These are phyloP conservation scores for Moricandia moricandioides DNA, from an alignment of 345 rosid species.

Conservation along the genomic window DNA sequence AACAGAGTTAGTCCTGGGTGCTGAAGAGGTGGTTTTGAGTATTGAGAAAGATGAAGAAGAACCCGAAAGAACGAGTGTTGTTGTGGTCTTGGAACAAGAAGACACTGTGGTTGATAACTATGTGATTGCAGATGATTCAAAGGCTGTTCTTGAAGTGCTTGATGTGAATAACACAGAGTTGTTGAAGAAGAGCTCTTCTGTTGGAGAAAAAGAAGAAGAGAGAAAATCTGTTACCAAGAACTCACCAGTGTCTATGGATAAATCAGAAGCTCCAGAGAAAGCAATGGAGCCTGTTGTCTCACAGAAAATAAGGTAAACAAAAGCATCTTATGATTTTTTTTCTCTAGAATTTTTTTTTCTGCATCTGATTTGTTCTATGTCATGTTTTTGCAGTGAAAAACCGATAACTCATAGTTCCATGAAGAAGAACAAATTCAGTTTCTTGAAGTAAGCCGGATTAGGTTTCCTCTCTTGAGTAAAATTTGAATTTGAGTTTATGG, in stretches of 20 bases:
- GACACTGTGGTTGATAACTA: not conserved
- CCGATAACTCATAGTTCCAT: not conserved
- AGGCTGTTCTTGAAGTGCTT: constrained; percentile 3
- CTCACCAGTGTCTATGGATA: constrained; percentile 1
- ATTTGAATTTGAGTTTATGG: not conserved
- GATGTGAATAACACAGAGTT: not conserved
- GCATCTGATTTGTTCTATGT: not conserved
- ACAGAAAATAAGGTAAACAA: constrained; percentile 25
- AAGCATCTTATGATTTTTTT: constrained; percentile 1
- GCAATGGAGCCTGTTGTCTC: constrained; percentile 11
- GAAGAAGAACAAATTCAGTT: constrained; percentile 25
- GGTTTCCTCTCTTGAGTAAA: not conserved
- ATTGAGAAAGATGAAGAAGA: not conserved
- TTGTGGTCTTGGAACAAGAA: constrained; percentile 22
- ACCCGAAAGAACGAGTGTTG: not conserved
- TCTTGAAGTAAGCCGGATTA: constrained; percentile 22
- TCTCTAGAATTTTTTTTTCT: not conserved
- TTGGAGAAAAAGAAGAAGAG: constrained; percentile 12
- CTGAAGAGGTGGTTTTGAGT: constrained; percentile 17
- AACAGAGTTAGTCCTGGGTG: not conserved
- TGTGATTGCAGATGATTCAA: constrained; percentile 7
- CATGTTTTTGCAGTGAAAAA: constrained; percentile 15
- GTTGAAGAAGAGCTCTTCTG: constrained; percentile 7
- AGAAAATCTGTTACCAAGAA: constrained; percentile 2
- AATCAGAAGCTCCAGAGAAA: constrained; percentile 12